These are phyloP conservation scores for Brassica napus DNA, from an alignment of 345 rosid genomes.

Conservation along the genomic window Da-Ae NC_063446.1:4779501-4780000, in stretches of 20 bases:
- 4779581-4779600: background rate
- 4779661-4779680: background rate
- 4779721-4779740: background rate
- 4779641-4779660: background rate
- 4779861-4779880: background rate
- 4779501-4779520: background rate
- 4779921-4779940: constrained; percentile 1
- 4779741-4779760: constrained; percentile 21
- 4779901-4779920: constrained; percentile 11
- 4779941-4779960: constrained; percentile 5
- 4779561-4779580: background rate
- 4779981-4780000: constrained; percentile 27
- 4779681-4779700: constrained; percentile 21
- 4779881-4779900: background rate
- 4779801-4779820: background rate
- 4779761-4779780: constrained; percentile 22
- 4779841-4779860: background rate
- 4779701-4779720: background rate
- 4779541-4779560: constrained; percentile 16
- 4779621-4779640: constrained; percentile 13
- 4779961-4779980: constrained; percentile 14
- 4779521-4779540: constrained; percentile 12
- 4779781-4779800: background rate
- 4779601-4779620: constrained; percentile 28
- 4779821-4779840: background rate